These are phyloP conservation scores for Allium cepa DNA, from an alignment of 106 monocot species.

Conservation along the genomic window DNA sequence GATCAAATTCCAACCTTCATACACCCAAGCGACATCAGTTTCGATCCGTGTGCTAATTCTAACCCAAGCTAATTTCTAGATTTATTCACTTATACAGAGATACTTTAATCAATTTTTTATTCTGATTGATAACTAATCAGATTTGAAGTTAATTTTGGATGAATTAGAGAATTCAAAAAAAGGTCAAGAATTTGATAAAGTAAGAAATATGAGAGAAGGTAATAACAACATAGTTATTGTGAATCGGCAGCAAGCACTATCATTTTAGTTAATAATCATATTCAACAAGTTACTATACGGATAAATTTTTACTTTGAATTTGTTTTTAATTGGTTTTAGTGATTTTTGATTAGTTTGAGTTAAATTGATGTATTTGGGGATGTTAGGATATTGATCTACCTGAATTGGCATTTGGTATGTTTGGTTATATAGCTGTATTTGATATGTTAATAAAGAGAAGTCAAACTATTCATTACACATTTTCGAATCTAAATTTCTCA, in stretches of 20 bases:
- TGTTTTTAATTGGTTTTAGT: not conserved
- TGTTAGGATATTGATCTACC: not conserved
- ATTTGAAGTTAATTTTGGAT: not conserved
- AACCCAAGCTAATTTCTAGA: not conserved
- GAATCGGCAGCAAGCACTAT: constrained; percentile 57
- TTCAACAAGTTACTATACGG: constrained; percentile 41
- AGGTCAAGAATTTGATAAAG: not conserved
- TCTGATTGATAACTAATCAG: not conserved
- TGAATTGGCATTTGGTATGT: too few species aligned
- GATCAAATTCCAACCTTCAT: too few species aligned
- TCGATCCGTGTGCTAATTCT: too few species aligned
- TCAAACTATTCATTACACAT: too few species aligned
- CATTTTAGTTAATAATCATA: constrained; percentile 30
- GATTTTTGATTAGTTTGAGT: not conserved
- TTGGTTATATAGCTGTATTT: too few species aligned
- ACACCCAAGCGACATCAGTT: too few species aligned
- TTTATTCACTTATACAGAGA: not conserved
- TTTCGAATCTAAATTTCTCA: too few species aligned
- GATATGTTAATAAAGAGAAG: too few species aligned
- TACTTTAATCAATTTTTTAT: not conserved
- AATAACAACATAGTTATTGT: constrained; percentile 48
- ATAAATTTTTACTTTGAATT: constrained; percentile 9
- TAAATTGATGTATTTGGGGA: not conserved
- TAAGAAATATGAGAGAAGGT: constrained; percentile 25
- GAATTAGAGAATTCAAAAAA: not conserved